Conservation (phyloP, 1,284 basidiomycete species). For the Tremellales sp. region DNA sequence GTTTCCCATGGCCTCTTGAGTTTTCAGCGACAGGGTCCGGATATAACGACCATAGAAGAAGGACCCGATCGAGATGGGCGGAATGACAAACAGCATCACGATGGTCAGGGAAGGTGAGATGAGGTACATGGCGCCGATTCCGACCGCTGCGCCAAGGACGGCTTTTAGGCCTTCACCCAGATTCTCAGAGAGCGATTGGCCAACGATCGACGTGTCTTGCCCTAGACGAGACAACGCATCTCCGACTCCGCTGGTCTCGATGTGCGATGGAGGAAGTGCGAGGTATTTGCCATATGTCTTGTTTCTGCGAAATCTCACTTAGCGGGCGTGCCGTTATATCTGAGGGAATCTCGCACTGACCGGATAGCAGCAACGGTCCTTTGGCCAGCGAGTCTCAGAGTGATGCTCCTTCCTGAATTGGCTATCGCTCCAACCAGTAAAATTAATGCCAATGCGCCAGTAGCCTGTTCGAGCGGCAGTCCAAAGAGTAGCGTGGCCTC, state of each 20-base stretch:
- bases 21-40: constrained; percentile 42
- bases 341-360: constrained; percentile 17
- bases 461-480: constrained; percentile 41
- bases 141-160: constrained; percentile 40
- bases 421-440: constrained; percentile 42
- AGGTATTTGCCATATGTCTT: constrained; percentile 46
- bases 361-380: constrained; percentile 43
- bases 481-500: constrained; percentile 40
- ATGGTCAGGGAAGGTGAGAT: constrained; percentile 44
- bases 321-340: not conserved
- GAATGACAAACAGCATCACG: constrained; percentile 45
- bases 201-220: constrained; percentile 46
- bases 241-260: constrained; percentile 43
- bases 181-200: constrained; percentile 43
- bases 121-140: constrained; percentile 44
- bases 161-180: constrained; percentile 47
- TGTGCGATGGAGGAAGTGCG: constrained; percentile 43
- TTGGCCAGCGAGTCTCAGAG: constrained; percentile 43
- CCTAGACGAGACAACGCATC: constrained; percentile 46
- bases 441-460: constrained; percentile 26
- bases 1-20: constrained; percentile 45
- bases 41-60: constrained; percentile 48
- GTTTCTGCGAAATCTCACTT: constrained; percentile 22
- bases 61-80: constrained; percentile 45
- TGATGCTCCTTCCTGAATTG: constrained; percentile 41